Base-by-base conservation (phyloP, 2,329 filamentous ascomycete species). In the Phaeomoniella chlamydospora region DNA sequence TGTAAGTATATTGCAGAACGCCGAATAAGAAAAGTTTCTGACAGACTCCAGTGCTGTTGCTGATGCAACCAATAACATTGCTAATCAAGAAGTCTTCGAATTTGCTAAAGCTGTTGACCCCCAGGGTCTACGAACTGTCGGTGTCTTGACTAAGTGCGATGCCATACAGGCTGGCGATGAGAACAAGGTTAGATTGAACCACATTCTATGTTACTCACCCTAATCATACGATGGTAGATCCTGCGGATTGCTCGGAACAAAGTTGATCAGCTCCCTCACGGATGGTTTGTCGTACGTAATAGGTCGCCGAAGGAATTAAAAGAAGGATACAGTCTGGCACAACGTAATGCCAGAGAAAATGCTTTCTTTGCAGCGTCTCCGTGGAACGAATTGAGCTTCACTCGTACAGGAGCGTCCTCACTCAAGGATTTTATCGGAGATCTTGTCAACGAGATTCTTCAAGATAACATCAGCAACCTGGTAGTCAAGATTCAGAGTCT, bases 1-100 rank as follows among this genome's bases (percentile, higher is more conserved):
- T 78, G 0, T 26, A 26, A 6, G 22, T 26, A 6, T 26, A 9
- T n/a, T 26, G n/a, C n/a, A n/a, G n/a, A n/a, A n/a, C n/a, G n/a
- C n/a, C n/a, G n/a, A n/a, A n/a, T n/a, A n/a, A n/a, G n/a, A n/a
- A n/a, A n/a, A n/a, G n/a, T n/a, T n/a, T n/a, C 22, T 26, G n/a
- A 26, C n/a, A n/a, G 6, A 9, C 6, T 26, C 22, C n/a, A 26
- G 22, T 9, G 67, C 70, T 0, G 59, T 74, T 0, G 52, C 74
- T 1, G 58, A 63, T 0, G 69, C 68, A 1, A 64, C 58, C 22
- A 55, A 57, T 11, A 62, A 74, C 30, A 59, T 64, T 43, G 68
- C 69, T 4, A 68, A 74, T 18, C 76, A 82, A 45, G 56, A 63
- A 6, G 65, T 81, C 3, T 53, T 72, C 0, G 59, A 67, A 10